phyloP scores from a whole-genome alignment of 1,284 basidiomycete genomes.

The Peniophora sp. region DNA sequence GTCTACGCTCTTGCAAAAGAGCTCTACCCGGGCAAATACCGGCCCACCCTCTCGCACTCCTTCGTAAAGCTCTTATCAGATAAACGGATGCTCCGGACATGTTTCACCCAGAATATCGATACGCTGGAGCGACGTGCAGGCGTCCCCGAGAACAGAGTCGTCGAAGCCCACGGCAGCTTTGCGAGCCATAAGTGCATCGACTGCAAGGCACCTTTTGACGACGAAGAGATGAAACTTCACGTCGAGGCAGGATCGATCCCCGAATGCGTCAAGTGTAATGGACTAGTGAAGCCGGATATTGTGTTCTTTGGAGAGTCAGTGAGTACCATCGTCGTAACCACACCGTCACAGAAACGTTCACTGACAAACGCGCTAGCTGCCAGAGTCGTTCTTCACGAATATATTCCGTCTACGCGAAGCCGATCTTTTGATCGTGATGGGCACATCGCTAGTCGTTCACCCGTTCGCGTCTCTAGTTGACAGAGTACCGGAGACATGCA shows the following conservation, averaged over 20 bases:
- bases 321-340: slow-evolving; percentile 16
- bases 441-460: slow-evolving; percentile 81
- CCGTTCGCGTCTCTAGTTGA: slow-evolving; percentile 66
- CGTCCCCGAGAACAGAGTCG: slow-evolving; percentile 63
- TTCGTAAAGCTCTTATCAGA: slow-evolving; percentile 76
- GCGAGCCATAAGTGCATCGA: slow-evolving; percentile 75
- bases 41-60: slow-evolving; percentile 85
- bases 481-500: slow-evolving; percentile 41
- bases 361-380: slow-evolving; percentile 37
- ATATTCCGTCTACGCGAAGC: slow-evolving; percentile 47
- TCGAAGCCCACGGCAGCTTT: slow-evolving; percentile 95
- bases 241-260: slow-evolving; percentile 56
- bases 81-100: slow-evolving; percentile 60
- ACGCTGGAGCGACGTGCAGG: slow-evolving; percentile 86
- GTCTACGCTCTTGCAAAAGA: slow-evolving; percentile 88
- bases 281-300: slow-evolving; percentile 86
- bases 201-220: slow-evolving; percentile 54
- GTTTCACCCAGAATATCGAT: slow-evolving; percentile 90
- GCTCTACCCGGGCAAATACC: slow-evolving; percentile 81
- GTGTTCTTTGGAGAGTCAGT: slow-evolving; percentile 91
- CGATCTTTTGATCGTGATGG: slow-evolving; percentile 87
- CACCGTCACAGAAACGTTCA: background rate
- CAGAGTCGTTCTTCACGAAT: slow-evolving; percentile 43
- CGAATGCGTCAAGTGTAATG: slow-evolving; percentile 55
- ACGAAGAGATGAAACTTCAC: slow-evolving; percentile 59